Evolutionary conservation across 169 alveolate genomes (phyloP), one percentile per base, ranked within the genome.

Genomic region (Eimeria falciformis): DNA sequence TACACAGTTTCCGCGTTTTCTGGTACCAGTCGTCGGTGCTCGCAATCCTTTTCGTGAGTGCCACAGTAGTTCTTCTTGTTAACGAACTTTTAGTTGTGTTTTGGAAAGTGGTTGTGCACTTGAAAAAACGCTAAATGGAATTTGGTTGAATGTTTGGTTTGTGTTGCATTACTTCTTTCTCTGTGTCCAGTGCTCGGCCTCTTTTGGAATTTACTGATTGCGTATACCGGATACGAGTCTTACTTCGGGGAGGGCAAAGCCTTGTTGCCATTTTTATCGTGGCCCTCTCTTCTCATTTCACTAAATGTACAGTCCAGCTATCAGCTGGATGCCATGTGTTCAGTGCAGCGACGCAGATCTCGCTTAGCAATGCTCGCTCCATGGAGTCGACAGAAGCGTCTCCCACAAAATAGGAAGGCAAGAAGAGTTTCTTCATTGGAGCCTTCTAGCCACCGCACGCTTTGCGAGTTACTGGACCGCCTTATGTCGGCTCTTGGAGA

Each of bases 251-350:
- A 33, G 56, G 89, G 43, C 5, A 33, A 45, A 11, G 40, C 2
- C 27, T 18, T 73, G 43, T 0, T 79, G 37, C 75, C 89, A 0
- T 79, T 79, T 27, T 79, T 79, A 9, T 79, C 89, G 5, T 79
- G 89, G 89, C 89, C 73, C 1, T 53, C 89, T 2, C 50, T 79
- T 53, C 89, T 79, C 43, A 29, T 43, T 2, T 79, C 89, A 25
- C 89, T 79, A 4, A 33, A 45, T 29, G 89, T 56, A 21, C 89
- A 55, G 3, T 43, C 50, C 69, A 79, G 89, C 75, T 79, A 62
- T 33, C 89, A 79, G 55, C 29, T 79, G 53, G 89, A 79, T 79
- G 89, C 89, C 11, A 79, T 79, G 89, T 79, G 89, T 73, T 79
- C 89, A 21, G 89, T 79, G 21, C 25, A 79, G 33, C 62, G 12